A percentile compares a stretch with the other conserved stretches of the same genome.
These are phyloP conservation scores for Pseudophaeomoniella oleicola DNA, from an alignment of 2,329 filamentous ascomycete genomes.

Conservation along the genomic window DNA sequence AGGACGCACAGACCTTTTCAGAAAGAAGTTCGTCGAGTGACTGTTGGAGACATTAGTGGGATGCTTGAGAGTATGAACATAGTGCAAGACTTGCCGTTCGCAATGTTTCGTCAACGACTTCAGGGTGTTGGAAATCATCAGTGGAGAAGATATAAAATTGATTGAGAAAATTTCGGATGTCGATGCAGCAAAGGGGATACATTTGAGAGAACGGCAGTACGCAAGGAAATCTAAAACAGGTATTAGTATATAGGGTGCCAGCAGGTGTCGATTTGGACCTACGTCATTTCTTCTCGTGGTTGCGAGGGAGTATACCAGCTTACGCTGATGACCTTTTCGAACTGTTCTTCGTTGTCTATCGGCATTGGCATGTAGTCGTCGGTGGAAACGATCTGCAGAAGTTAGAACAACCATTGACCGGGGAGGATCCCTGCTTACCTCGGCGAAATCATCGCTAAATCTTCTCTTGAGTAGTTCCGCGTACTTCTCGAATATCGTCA, in stretches of 20 bases:
- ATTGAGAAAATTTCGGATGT: conserved; percentile 93
- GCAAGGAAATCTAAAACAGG: conserved; percentile 67
- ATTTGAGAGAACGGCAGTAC: conserved; percentile 98
- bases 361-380: conserved; percentile 99
- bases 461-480: conserved; percentile 76
- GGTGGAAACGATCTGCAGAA: conserved; percentile 51
- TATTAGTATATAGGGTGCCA: conserved; percentile 14
- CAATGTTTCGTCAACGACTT: conserved; percentile 80
- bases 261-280: conserved; percentile 19
- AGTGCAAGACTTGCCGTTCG: conserved; percentile 47
- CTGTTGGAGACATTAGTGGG: conserved; percentile 27
- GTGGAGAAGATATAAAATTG: conserved; percentile 97
- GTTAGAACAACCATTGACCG: no score
- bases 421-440: conserved; percentile 47
- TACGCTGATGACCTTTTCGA: conserved; percentile 88
- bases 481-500: conserved; percentile 89
- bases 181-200: conserved; percentile 96
- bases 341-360: conserved; percentile 78
- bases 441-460: conserved; percentile 92
- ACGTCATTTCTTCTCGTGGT: conserved; percentile 58
- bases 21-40: conserved; percentile 91
- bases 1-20: conserved; percentile 75
- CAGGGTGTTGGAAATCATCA: conserved; percentile 84
- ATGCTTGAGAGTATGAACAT: conserved; percentile 1
- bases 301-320: conserved; percentile 91